Evolutionary conservation across 805 yeast genomes (phyloP).

Genomic region (Wickerhamomyces strasburgensis): DNA sequence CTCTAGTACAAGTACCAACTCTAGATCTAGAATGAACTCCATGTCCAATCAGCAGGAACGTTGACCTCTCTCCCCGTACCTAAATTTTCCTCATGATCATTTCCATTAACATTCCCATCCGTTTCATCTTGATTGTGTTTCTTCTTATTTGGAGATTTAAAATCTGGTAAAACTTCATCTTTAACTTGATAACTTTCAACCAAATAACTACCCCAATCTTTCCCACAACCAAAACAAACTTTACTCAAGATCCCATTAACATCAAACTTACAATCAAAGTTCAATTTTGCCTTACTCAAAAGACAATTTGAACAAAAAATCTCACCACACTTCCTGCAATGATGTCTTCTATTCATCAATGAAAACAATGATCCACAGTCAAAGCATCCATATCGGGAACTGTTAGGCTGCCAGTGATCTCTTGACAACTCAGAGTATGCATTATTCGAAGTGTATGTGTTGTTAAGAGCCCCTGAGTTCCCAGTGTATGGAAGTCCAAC

Average conservation of each 20-base stretch:
- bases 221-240: conserved; percentile 55
- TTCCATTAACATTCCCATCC: conserved; percentile 8
- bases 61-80: conserved; percentile 14
- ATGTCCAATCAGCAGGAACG: conserved; percentile 64
- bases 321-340: conserved; percentile 71
- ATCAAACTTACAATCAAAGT: conserved; percentile 37
- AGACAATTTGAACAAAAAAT: conserved; percentile 60
- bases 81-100: no score
- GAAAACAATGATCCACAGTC: conserved; percentile 58
- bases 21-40: conserved; percentile 47
- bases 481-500: no score
- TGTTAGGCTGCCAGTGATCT: conserved; percentile 64
- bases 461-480: neutral
- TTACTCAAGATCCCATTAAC: conserved; percentile 53
- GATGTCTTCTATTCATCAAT: conserved; percentile 63
- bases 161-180: conserved; percentile 13
- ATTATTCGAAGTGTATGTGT: conserved; percentile 1
- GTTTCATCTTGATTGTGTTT: neutral
- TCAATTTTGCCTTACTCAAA: conserved; percentile 42
- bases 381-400: conserved; percentile 48
- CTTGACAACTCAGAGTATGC: conserved; percentile 25
- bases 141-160: conserved; percentile 5
- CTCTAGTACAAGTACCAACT: neutral
- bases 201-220: conserved; percentile 42
- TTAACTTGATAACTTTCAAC: conserved; percentile 17